These are phyloP conservation scores for Panicum virgatum DNA, from an alignment of 202 grass and related monocot genomes.

Conservation along the genomic window DNA sequence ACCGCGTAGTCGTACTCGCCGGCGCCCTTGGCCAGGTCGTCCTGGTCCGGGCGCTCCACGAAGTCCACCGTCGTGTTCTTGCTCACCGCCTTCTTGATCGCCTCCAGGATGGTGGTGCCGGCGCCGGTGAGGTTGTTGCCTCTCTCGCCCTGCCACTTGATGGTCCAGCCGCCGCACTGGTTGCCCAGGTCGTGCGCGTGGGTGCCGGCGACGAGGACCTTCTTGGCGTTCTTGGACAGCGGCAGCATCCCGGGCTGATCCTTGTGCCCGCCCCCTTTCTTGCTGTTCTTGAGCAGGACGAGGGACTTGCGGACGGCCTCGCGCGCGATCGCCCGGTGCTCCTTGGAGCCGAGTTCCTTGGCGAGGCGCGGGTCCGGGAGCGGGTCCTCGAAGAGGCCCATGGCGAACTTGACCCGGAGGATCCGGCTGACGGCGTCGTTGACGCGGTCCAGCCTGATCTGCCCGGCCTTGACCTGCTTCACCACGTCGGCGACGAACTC, in stretches of 20 bases:
- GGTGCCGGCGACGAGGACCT: slow-evolving; percentile 66
- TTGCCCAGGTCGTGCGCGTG: slow-evolving; percentile 72
- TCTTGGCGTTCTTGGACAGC: slow-evolving; percentile 54
- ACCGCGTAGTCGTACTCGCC: slow-evolving; percentile 63
- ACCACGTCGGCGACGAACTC: slow-evolving; percentile 69
- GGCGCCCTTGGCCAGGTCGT: slow-evolving; percentile 40
- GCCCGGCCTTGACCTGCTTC: slow-evolving; percentile 45
- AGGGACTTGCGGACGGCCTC: slow-evolving; percentile 79
- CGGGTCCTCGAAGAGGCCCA: slow-evolving; percentile 71
- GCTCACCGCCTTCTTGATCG: slow-evolving; percentile 63
- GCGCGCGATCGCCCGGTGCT: slow-evolving; percentile 51
- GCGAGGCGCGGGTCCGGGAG: slow-evolving; percentile 41
- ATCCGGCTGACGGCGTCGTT: slow-evolving; percentile 68
- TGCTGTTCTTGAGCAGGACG: slow-evolving; percentile 79
- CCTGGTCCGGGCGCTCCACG: slow-evolving; percentile 59
- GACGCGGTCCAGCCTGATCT: slow-evolving; percentile 50
- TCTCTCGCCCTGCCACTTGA: slow-evolving; percentile 45
- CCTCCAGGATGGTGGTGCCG: slow-evolving; percentile 76
- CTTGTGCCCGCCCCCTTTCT: background rate
- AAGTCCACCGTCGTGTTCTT: slow-evolving; percentile 61
- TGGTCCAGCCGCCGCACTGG: slow-evolving; percentile 81
- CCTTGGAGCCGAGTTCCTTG: slow-evolving; percentile 46
- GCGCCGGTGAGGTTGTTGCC: slow-evolving; percentile 62
- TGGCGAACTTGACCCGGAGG: slow-evolving; percentile 68
- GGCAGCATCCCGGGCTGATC: slow-evolving; percentile 49